Base-by-base conservation (phyloP, 2,329 filamentous ascomycete genomes). In the Colletotrichum sansevieriae region DNA sequence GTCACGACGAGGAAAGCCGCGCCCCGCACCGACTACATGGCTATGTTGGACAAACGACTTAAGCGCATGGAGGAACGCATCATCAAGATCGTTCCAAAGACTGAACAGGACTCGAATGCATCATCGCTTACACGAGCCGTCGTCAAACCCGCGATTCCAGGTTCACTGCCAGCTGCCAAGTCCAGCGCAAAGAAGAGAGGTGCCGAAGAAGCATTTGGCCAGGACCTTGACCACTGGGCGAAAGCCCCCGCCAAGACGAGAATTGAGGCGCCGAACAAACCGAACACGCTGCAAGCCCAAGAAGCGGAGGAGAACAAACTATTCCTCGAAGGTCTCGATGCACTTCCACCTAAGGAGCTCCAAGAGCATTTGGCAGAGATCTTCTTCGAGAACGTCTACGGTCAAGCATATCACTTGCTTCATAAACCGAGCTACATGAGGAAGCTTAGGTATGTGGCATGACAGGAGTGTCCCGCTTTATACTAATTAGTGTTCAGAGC, bases 341-440 rank as follows among this genome's bases (percentile, higher is more conserved):
- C 91, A 64, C 81, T 99, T 13, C 96, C 96, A 1, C 85, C 93
- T 0, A 91, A 91, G 76, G 95, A 98, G 46, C 88, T 98, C 12
- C 96, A 98, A 77, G 92, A 97, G 76, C 95, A 98, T 79, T 85
- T 99, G 6, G 91, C 95, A 18, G 95, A 98, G 75, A 90, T 98
- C 0, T 99, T 97, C 77, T 99, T 98, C 76, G 95, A 98, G 75
- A 95, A 92, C 75, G 88, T 98, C 1, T 98, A 99, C 76, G 96
- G 96, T 9, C 96, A 98, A 77, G 93, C 94, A 39, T 99, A 98
- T 78, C 92, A 97, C 72, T 83, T 99, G 20, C 87, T 99, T 10
- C 96, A 99, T 80, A 98, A 98, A 77, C 95, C 96, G 43, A 98
- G 95, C 77, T 98, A 97, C 78, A 97, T 98, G 92, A 88, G 95